Base-by-base conservation (phyloP, 768 basidiomycete species). In the Naganishia vaughanmartiniae region DNA sequence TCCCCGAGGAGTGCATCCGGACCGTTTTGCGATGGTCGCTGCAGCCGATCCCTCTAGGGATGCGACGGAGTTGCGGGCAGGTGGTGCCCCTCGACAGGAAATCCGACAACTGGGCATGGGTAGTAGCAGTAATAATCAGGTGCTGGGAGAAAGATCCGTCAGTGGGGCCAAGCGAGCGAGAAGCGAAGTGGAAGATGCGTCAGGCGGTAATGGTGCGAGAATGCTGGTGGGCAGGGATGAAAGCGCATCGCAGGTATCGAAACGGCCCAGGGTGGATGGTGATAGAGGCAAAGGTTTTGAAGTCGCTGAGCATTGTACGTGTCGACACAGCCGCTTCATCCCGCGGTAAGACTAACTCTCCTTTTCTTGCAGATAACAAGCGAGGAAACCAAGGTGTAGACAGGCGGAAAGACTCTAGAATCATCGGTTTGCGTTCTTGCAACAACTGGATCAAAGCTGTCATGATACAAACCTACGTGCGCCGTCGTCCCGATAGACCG, bases 391-490 rank as follows among this genome's bases (percentile, higher is more conserved):
- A 95, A 12, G 93, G 92, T 69, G 87, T 92, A 34, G 84, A 87
- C 12, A 88, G 90, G 76, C 90, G 96, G 36, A 86, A 86, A 73
- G 87, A 90, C 21, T 97, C 94, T 7, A 92, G 93, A 53, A 99
- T 98, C 75, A 92, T 96, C 67, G 96, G 96, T 45, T 86, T 99
- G 67, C 97, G 96, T 82, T 90, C 86, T 79, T 99, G 98, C 83
- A 99, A 99, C 83, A 99, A 99, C 83, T 99, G 96, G 96, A 90
- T 98, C 75, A 99, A 99, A 81, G 93, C 92, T 12, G 94, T 98
- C 21, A 85, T 98, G 72, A 96, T 99, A 77, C 89, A 90, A 11
- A 90, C 90, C 65, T 96, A 91, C 76, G 90, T 90, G 0, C 88
- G 89, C 78, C 88, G 89, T 2, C 88, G 84, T 36, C 84, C 92